These are phyloP conservation scores for Melampsora occidentalis DNA, from an alignment of 1,284 basidiomycete genomes.

Conservation along the genomic window DNA sequence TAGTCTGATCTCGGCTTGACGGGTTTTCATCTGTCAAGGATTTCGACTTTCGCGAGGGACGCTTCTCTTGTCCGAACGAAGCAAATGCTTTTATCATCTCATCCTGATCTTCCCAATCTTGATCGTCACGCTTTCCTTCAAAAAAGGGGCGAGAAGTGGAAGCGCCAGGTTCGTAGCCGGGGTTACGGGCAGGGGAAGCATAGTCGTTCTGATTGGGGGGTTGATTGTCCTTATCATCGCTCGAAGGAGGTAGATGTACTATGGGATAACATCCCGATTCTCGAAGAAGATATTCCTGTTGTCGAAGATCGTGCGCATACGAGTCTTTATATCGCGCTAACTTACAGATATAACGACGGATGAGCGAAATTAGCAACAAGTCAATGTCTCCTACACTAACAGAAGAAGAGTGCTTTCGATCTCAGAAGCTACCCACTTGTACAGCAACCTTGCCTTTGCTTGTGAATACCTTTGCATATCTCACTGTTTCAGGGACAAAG, in stretches of 20 bases:
- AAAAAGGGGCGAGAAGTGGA: neutral
- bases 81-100: slow-evolving; percentile 10
- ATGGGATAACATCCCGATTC: neutral
- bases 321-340: slow-evolving; percentile 23
- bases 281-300: neutral
- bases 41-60: neutral
- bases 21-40: neutral
- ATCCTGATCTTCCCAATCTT: slow-evolving; percentile 5
- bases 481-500: neutral
- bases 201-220: neutral
- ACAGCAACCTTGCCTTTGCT: slow-evolving; percentile 17
- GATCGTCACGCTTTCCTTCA: neutral
- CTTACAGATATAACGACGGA: neutral
- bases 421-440: neutral
- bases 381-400: too few species aligned
- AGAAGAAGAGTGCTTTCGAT: too few species aligned
- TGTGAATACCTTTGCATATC: neutral
- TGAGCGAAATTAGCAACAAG: neutral
- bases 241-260: neutral
- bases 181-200: too few species aligned
- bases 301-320: neutral
- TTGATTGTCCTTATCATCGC: neutral
- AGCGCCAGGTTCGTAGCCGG: neutral
- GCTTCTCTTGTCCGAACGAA: slow-evolving; percentile 6
- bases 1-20: neutral